Conservation (phyloP, 1,284 basidiomycete genomes). For the Chondrostereum purpureum region DNA sequence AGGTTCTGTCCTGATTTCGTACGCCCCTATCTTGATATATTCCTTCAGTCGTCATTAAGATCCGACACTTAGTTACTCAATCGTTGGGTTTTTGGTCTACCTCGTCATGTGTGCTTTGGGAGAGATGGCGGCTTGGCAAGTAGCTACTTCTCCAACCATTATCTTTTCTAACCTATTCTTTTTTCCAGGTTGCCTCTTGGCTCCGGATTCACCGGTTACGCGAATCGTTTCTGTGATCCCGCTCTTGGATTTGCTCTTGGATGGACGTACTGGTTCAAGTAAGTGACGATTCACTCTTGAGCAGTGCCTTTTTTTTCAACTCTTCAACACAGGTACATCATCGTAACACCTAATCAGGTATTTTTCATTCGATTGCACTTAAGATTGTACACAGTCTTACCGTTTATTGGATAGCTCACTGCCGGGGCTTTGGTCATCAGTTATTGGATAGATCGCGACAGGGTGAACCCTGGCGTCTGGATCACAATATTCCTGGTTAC, state of each 20-base stretch:
- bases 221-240: constrained; percentile 45
- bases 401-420: not conserved
- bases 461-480: not conserved
- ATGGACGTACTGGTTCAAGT: not conserved
- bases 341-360: not conserved
- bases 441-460: not conserved
- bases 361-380: no score
- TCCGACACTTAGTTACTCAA: constrained; percentile 43
- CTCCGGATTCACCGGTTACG: constrained; percentile 49
- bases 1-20: not conserved
- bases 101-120: constrained; percentile 43
- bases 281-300: not conserved
- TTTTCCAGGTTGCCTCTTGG: constrained; percentile 47
- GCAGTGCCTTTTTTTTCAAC: no score
- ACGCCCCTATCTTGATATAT: no score
- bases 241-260: constrained; percentile 44
- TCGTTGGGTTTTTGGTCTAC: constrained; percentile 52
- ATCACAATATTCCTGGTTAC: not conserved
- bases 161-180: not conserved
- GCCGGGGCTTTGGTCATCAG: not conserved
- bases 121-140: constrained; percentile 50
- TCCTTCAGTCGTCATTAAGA: no score
- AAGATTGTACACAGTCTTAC: not conserved
- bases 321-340: not conserved
- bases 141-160: not conserved